phyloP scores from a whole-genome alignment of 768 basidiomycete genomes.

The Rhodosporidiobolus odoratus region DNA sequence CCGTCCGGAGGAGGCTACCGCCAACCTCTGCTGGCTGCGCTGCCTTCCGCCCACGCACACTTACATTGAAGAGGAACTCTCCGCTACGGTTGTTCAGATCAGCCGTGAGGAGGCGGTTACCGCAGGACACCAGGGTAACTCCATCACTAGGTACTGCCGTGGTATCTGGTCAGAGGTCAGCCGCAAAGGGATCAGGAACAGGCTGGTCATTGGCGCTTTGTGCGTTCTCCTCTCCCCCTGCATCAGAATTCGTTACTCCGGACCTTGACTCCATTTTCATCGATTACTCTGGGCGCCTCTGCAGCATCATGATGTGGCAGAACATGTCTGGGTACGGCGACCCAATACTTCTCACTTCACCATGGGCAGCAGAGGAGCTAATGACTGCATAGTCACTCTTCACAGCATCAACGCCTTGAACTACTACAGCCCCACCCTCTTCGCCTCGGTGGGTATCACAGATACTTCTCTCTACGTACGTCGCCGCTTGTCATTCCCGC shows the following conservation, averaged over 20 bases:
- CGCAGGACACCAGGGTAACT: not conserved
- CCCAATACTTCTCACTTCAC: too few relatives aligned
- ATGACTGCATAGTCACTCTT: too few relatives aligned
- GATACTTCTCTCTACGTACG: constrained; percentile 48
- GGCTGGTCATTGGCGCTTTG: constrained; percentile 46
- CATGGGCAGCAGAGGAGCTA: too few relatives aligned
- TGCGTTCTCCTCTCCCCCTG: not conserved
- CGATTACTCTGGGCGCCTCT: not conserved
- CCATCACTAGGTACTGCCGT: constrained; percentile 6
- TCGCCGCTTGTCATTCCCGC: too few relatives aligned
- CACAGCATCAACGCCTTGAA: constrained; percentile 36
- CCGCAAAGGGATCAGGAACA: constrained; percentile 38
- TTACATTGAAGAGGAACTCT: constrained; percentile 21
- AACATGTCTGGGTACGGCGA: constrained; percentile 50
- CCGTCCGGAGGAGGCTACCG: constrained; percentile 40
- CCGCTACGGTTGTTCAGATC: constrained; percentile 19
- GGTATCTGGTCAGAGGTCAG: constrained; percentile 17
- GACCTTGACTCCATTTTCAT: not conserved
- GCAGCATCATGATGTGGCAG: constrained; percentile 50
- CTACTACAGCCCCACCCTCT: constrained; percentile 53
- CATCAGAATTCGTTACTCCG: not conserved
- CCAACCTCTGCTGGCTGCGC: constrained; percentile 43
- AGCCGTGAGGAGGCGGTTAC: constrained; percentile 22
- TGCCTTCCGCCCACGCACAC: constrained; percentile 36
- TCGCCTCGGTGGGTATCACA: constrained; percentile 51